phyloP scores from a whole-genome alignment of 2,329 filamentous ascomycete genomes.

The Colletotrichum plurivorum region DNA sequence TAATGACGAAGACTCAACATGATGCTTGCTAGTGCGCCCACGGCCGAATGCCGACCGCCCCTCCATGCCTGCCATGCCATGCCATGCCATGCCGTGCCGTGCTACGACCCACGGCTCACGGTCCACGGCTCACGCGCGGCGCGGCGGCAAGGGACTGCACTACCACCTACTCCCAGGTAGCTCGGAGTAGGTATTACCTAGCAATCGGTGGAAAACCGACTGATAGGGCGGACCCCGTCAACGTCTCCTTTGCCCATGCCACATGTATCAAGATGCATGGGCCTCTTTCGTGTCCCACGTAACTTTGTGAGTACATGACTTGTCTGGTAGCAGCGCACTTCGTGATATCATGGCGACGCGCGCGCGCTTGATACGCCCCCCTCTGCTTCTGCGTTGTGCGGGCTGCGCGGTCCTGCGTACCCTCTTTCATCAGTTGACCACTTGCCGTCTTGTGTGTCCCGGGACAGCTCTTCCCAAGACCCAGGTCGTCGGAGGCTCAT shows the following conservation, averaged over 20 bases:
- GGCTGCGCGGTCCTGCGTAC: background rate
- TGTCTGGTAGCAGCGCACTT: background rate
- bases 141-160: conserved; percentile 20
- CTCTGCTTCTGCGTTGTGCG: background rate
- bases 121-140: conserved; percentile 1
- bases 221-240: conserved; percentile 7
- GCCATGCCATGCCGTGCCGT: conserved; percentile 13
- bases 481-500: conserved; percentile 17
- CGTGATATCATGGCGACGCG: background rate
- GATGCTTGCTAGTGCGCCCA: conserved; percentile 21
- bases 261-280: conserved; percentile 18
- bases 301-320: background rate
- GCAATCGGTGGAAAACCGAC: background rate
- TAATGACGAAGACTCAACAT: conserved; percentile 23
- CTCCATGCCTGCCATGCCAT: background rate
- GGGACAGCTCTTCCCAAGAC: background rate
- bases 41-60: conserved; percentile 25
- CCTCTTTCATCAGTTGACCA: background rate
- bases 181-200: no score
- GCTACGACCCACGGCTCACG: background rate
- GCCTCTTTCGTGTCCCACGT: conserved; percentile 1
- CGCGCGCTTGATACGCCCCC: background rate
- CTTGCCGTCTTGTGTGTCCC: background rate
- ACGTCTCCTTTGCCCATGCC: conserved; percentile 12
- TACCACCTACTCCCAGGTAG: background rate